phyloP scores from a whole-genome alignment of 768 basidiomycete genomes.

The Leccinum variicolor region DNA sequence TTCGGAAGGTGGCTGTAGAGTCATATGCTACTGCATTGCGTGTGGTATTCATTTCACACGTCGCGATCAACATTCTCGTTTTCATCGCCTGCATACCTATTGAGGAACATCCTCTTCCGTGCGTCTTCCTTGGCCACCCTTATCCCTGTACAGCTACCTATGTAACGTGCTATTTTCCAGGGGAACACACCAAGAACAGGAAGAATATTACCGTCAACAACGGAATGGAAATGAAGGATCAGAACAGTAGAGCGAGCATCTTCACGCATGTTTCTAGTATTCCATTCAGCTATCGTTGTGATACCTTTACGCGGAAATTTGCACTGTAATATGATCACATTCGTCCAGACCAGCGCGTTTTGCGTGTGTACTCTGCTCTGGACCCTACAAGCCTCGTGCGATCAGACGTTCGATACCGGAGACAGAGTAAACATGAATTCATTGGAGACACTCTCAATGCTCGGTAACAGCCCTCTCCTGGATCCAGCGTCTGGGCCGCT shows the following conservation, averaged over 20 bases:
- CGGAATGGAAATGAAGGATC: constrained; percentile 18
- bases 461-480: constrained; percentile 51
- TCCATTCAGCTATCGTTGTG: constrained; percentile 7
- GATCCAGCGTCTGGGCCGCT: constrained; percentile 75
- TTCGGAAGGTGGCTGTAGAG: constrained; percentile 61
- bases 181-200: constrained; percentile 61
- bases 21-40: constrained; percentile 79
- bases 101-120: constrained; percentile 65
- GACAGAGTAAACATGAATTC: neutral
- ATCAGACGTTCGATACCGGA: neutral
- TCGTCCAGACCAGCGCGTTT: constrained; percentile 20
- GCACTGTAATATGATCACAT: constrained; percentile 28
- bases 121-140: constrained; percentile 10
- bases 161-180: constrained; percentile 33
- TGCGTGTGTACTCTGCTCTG: neutral
- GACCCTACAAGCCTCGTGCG: neutral
- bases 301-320: constrained; percentile 27
- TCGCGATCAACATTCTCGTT: constrained; percentile 59
- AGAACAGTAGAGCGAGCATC: constrained; percentile 14
- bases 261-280: constrained; percentile 8
- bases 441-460: constrained; percentile 7
- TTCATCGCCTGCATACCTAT: constrained; percentile 73
- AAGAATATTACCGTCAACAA: constrained; percentile 49
- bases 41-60: constrained; percentile 80
- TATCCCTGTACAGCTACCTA: constrained; percentile 15